These are phyloP conservation scores for Willaertia magna DNA, from an alignment of 208 protist genomes.

Conservation along the genomic window DNA sequence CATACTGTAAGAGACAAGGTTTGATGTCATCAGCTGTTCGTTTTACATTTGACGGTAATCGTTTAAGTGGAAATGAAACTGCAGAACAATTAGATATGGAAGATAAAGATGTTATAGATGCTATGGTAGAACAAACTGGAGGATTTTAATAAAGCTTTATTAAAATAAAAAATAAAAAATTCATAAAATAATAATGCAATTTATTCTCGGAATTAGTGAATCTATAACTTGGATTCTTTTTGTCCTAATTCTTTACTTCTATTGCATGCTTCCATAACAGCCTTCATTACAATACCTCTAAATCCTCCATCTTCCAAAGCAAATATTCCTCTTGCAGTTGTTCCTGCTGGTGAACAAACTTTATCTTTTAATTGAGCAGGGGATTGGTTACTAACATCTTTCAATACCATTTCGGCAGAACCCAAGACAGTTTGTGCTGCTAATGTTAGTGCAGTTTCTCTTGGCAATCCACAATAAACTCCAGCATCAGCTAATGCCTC, in stretches of 20 bases:
- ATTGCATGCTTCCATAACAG: slow-evolving; percentile 65
- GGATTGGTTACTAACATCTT: slow-evolving; percentile 47
- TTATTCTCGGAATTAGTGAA: background rate
- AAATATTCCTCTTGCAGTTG: slow-evolving; percentile 81
- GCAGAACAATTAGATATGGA: slow-evolving; percentile 82
- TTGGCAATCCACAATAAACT: slow-evolving; percentile 65
- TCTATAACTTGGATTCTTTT: slow-evolving; percentile 6
- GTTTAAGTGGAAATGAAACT: slow-evolving; percentile 71
- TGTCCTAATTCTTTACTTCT: slow-evolving; percentile 68
- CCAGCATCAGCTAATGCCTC: slow-evolving; percentile 88
- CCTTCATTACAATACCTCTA: slow-evolving; percentile 70
- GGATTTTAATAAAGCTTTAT: slow-evolving; percentile 16
- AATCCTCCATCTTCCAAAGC: slow-evolving; percentile 72
- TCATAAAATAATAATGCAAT: background rate
- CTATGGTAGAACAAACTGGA: slow-evolving; percentile 68
- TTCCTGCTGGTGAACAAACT: slow-evolving; percentile 79
- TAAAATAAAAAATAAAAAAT: too few species aligned
- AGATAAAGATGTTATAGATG: slow-evolving; percentile 82
- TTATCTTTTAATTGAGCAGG: slow-evolving; percentile 59
- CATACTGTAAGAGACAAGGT: slow-evolving; percentile 88
- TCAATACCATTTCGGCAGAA: slow-evolving; percentile 70
- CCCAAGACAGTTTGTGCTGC: slow-evolving; percentile 77
- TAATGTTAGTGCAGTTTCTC: slow-evolving; percentile 60
- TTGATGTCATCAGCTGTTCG: slow-evolving; percentile 65
- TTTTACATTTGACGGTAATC: slow-evolving; percentile 86